Conservation (phyloP, 768 basidiomycete species). For the Trametes cinnabarina region DNA sequence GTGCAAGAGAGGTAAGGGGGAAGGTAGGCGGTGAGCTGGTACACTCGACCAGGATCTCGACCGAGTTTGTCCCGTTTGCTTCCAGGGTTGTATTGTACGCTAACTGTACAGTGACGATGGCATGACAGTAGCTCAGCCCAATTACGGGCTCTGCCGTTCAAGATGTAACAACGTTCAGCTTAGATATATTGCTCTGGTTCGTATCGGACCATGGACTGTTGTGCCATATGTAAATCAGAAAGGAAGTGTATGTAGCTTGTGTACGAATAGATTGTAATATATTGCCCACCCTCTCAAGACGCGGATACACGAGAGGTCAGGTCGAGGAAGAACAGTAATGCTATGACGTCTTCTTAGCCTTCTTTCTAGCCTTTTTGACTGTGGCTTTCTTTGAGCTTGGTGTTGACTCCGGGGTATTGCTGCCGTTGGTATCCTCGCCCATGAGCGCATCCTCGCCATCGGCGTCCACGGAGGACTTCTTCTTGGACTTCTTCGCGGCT, state of each 20-base stretch:
- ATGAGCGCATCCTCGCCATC: slow-evolving; percentile 13
- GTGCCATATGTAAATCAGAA: slow-evolving; percentile 1
- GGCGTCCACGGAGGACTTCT: slow-evolving; percentile 7
- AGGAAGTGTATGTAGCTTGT: background rate
- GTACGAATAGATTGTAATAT: slow-evolving; percentile 15
- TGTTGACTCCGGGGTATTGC: slow-evolving; percentile 22
- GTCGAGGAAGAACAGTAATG: background rate
- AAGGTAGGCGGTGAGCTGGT: slow-evolving; percentile 1
- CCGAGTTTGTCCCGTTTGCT: background rate
- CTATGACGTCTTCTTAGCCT: slow-evolving; percentile 27
- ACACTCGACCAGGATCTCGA: background rate
- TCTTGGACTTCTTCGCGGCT: slow-evolving; percentile 14
- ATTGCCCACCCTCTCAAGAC: background rate
- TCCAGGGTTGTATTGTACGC: slow-evolving; percentile 7
- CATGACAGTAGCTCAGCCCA: background rate
- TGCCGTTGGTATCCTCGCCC: slow-evolving; percentile 15
- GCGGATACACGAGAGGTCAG: background rate
- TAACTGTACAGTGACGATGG: slow-evolving; percentile 10
- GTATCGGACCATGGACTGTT: background rate
- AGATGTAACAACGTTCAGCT: background rate
- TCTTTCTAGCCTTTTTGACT: slow-evolving; percentile 37
- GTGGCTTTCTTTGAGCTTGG: slow-evolving; percentile 27
- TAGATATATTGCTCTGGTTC: background rate
- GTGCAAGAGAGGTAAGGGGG: background rate
- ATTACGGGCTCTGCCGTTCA: background rate